phyloP scores from a whole-genome alignment of 2,329 filamentous ascomycete genomes.

The Colletotrichum sp. region DNA sequence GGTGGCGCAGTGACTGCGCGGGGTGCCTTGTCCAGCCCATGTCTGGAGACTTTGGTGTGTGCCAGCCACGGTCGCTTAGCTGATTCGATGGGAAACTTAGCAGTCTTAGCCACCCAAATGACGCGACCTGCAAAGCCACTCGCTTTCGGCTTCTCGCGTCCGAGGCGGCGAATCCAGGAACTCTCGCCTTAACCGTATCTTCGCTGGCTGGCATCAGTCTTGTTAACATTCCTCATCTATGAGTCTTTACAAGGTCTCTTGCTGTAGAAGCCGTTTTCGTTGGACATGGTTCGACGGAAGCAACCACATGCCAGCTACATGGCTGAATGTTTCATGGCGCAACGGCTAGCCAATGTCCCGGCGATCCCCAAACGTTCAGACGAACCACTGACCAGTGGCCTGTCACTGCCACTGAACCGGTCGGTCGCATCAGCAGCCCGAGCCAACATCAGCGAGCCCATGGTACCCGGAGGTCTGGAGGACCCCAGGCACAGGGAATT shows the following conservation, averaged over 20 bases:
- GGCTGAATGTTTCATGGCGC: neutral
- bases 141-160: neutral
- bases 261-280: neutral
- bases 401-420: neutral
- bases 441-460: neutral
- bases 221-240: neutral
- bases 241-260: neutral
- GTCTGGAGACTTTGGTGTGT: neutral
- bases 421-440: neutral
- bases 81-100: neutral
- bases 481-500: neutral
- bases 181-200: neutral
- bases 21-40: neutral
- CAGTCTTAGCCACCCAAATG: constrained; percentile 6
- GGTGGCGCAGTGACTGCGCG: constrained; percentile 16
- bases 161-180: neutral
- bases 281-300: neutral
- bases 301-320: neutral
- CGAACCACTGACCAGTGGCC: constrained; percentile 4
- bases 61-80: constrained; percentile 7
- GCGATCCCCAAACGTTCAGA: neutral
- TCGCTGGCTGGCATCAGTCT: neutral
- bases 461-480: neutral
- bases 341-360: neutral
- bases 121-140: neutral